A percentile compares a stretch with the other conserved stretches of the same genome.
phyloP scores from a whole-genome alignment of 495 filamentous ascomycete genomes.

The Letharia columbiana region DNA sequence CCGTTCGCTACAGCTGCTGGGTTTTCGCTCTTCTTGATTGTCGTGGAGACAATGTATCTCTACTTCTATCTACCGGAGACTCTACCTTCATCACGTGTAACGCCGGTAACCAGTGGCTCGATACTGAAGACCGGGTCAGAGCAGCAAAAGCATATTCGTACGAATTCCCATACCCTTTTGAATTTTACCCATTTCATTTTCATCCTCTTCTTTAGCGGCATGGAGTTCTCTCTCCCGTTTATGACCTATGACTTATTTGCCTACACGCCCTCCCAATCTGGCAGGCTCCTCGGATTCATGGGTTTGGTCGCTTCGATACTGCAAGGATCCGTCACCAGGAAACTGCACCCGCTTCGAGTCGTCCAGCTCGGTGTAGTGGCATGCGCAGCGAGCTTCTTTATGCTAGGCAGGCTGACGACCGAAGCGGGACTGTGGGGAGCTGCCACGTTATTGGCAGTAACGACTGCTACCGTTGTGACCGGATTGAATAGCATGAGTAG shows the following conservation, averaged over 20 bases:
- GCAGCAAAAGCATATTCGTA: conserved; percentile 35
- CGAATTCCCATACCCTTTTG: conserved; percentile 74
- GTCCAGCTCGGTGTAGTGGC: conserved; percentile 71
- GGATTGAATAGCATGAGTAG: conserved; percentile 85
- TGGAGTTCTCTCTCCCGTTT: conserved; percentile 95
- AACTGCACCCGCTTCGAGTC: conserved; percentile 66
- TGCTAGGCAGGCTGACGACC: conserved; percentile 60
- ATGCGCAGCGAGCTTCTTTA: conserved; percentile 69
- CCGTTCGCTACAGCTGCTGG: conserved; percentile 87
- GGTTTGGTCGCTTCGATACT: conserved; percentile 85
- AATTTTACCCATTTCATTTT: conserved; percentile 84
- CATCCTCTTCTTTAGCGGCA: conserved; percentile 90
- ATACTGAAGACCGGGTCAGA: not conserved
- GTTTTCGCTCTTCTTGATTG: conserved; percentile 72
- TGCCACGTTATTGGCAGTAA: conserved; percentile 74
- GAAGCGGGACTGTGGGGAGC: conserved; percentile 66
- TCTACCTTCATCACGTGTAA: conserved; percentile 41
- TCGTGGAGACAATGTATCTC: conserved; percentile 81
- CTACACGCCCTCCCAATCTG: conserved; percentile 68
- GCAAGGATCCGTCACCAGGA: conserved; percentile 76
- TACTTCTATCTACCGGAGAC: conserved; percentile 86
- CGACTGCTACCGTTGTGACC: conserved; percentile 88
- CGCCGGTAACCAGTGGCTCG: conserved; percentile 12
- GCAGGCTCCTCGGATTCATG: conserved; percentile 84
- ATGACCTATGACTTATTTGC: conserved; percentile 91